These are phyloP conservation scores for Epicoccum nigrum DNA, from an alignment of 2,329 filamentous ascomycete genomes.

Conservation along the genomic window DNA sequence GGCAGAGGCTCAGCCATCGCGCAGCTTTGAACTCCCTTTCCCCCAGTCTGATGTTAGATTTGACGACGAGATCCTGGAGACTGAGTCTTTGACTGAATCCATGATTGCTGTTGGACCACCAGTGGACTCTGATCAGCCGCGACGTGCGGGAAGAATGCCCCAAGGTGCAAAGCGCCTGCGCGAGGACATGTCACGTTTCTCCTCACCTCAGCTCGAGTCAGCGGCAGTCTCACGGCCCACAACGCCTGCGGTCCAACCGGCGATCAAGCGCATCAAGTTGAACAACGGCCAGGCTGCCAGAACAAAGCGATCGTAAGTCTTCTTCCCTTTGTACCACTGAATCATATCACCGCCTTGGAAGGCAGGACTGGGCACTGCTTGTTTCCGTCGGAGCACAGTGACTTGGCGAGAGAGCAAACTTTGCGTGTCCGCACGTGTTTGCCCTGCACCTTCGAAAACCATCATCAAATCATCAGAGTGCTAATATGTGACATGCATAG, in stretches of 20 bases:
- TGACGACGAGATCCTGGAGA: constrained; percentile 46
- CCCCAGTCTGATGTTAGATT: constrained; percentile 44
- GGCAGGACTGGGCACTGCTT: constrained; percentile 27
- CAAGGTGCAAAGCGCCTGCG: constrained; percentile 41
- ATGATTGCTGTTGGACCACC: constrained; percentile 46
- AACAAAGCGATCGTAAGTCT: constrained; percentile 49
- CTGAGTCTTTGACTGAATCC: constrained; percentile 45
- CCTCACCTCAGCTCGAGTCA: constrained; percentile 41
- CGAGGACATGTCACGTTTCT: constrained; percentile 37
- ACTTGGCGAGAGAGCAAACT: constrained; percentile 41
- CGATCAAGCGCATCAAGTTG: constrained; percentile 43
- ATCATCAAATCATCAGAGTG: constrained; percentile 33
- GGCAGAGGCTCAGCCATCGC: constrained; percentile 33
- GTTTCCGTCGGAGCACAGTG: constrained; percentile 35
- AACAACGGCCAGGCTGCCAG: constrained; percentile 45
- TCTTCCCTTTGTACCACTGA: constrained; percentile 12
- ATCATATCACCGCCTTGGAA: constrained; percentile 20
- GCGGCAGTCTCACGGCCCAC: constrained; percentile 41
- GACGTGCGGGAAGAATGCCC: constrained; percentile 38
- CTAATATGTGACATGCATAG: constrained; percentile 55
- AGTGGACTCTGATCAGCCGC: constrained; percentile 37
- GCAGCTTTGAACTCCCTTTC: constrained; percentile 29
- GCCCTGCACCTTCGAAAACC: constrained; percentile 24
- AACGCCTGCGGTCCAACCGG: constrained; percentile 39
- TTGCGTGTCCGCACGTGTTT: constrained; percentile 43